phyloP scores from a whole-genome alignment of 345 rosid genomes.

The Eucalyptus globulus region DNA sequence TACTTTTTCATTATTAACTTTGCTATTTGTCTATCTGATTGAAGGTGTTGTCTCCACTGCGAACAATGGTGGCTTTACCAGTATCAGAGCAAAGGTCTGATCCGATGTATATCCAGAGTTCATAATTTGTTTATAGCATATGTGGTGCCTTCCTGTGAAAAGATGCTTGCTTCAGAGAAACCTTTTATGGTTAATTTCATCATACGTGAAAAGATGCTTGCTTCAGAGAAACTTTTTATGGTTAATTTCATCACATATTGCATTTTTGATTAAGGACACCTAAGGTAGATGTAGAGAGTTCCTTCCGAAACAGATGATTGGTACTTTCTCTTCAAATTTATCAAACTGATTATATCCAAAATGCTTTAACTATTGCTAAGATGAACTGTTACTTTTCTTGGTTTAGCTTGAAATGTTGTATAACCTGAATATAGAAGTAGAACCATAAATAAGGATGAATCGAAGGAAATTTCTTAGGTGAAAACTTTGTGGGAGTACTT shows the following conservation, averaged over 20 bases:
- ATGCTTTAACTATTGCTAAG: not conserved
- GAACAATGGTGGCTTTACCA: conserved; percentile 90
- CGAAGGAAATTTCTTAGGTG: not conserved
- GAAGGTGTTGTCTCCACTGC: conserved; percentile 82
- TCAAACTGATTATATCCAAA: not conserved
- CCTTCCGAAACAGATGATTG: not conserved
- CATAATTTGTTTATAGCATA: not conserved
- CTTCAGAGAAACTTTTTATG: not conserved
- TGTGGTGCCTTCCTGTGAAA: not conserved
- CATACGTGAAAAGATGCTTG: not conserved
- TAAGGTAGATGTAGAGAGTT: not conserved
- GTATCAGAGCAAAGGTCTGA: conserved; percentile 74
- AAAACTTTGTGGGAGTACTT: not conserved
- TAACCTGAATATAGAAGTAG: not conserved
- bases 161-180: not conserved
- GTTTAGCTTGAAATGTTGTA: not conserved
- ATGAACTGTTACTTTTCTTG: not conserved
- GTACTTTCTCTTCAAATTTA: not conserved
- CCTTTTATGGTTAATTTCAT: not conserved
- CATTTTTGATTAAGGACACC: not conserved
- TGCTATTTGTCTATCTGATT: not conserved
- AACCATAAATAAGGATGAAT: not conserved
- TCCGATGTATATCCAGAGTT: not conserved
- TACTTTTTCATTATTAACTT: not conserved
- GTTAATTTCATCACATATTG: not conserved